Percentiles rank a stretch among this genome's conserved stretches.
Evolutionary conservation across 148 eudicot genomes (phyloP).

Genomic region (Rhododendron kiyosumense): DNA sequence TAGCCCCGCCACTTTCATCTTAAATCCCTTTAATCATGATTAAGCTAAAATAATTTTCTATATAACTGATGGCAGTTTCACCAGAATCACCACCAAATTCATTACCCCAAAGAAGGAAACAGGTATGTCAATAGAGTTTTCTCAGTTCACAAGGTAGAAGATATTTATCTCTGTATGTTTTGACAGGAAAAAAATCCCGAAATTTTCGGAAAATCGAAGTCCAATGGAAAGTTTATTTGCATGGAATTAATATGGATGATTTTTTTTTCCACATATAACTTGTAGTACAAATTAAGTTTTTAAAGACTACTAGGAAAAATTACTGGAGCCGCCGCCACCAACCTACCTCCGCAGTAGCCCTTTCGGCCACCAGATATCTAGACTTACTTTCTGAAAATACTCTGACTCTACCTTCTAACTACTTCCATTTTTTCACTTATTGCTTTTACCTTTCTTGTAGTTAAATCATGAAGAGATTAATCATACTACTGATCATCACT

Average conservation of each 20-base stretch:
- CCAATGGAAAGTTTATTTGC: neutral
- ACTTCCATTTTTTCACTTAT: neutral
- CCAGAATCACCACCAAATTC: neutral
- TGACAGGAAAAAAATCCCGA: neutral
- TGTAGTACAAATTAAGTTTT: neutral
- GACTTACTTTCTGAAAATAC: neutral
- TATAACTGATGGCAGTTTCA: neutral
- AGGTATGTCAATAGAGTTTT: neutral
- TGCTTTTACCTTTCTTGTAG: neutral
- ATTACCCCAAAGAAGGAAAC: neutral
- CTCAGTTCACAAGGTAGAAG: neutral
- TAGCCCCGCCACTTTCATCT: neutral
- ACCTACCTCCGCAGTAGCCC: neutral
- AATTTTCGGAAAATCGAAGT: neutral
- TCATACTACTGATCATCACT: neutral
- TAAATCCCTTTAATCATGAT: neutral
- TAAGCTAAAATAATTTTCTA: neutral
- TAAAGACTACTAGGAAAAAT: neutral
- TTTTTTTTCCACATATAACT: neutral
- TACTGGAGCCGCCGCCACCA: neutral
- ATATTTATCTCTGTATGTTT: neutral
- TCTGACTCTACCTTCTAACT: neutral
- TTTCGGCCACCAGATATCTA: neutral
- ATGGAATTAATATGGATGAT: neutral
- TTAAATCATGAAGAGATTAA: neutral